A percentile compares a stretch with the other conserved stretches of the same genome.
phyloP scores from a whole-genome alignment of 352 stramenopile species.

The Plasmopara halstedii region DNA sequence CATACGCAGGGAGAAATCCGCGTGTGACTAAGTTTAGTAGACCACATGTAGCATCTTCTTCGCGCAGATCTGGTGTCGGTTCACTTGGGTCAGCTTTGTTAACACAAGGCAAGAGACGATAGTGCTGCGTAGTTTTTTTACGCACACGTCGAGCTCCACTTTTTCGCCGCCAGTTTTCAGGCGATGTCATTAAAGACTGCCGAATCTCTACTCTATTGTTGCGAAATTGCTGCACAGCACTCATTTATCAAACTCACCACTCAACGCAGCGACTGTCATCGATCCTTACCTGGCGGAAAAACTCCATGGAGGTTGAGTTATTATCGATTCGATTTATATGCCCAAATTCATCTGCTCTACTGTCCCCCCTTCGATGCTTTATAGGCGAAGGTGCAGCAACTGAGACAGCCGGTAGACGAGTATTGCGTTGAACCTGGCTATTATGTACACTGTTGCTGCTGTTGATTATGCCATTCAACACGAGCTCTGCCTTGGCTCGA shows the following conservation, averaged over 20 bases:
- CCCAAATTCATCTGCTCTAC: conserved; percentile 1
- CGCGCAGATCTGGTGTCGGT: conserved; percentile 39
- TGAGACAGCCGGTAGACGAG: conserved; percentile 20
- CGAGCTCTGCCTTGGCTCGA: conserved; percentile 71
- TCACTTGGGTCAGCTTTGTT: conserved; percentile 57
- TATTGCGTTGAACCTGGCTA: conserved; percentile 13
- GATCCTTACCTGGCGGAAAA: conserved; percentile 35
- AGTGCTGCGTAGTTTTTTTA: conserved; percentile 47
- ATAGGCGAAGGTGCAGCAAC: conserved; percentile 7
- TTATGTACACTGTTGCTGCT: conserved; percentile 24
- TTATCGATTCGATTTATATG: not conserved
- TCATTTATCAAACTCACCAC: not conserved
- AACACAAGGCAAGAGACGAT: conserved; percentile 57
- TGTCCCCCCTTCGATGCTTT: conserved; percentile 7
- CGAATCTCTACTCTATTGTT: conserved; percentile 31
- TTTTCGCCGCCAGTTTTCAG: conserved; percentile 15
- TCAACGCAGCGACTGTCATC: not conserved
- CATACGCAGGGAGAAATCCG: conserved; percentile 51
- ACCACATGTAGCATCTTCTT: conserved; percentile 51
- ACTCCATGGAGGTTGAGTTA: conserved; percentile 34
- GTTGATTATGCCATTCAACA: conserved; percentile 61
- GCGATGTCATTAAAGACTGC: conserved; percentile 11
- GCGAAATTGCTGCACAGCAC: conserved; percentile 27
- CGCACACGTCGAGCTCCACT: conserved; percentile 28
- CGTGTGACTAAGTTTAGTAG: conserved; percentile 65